Conservation (phyloP, 23 red algal genomes). For the Agarophyton chilense region DNA sequence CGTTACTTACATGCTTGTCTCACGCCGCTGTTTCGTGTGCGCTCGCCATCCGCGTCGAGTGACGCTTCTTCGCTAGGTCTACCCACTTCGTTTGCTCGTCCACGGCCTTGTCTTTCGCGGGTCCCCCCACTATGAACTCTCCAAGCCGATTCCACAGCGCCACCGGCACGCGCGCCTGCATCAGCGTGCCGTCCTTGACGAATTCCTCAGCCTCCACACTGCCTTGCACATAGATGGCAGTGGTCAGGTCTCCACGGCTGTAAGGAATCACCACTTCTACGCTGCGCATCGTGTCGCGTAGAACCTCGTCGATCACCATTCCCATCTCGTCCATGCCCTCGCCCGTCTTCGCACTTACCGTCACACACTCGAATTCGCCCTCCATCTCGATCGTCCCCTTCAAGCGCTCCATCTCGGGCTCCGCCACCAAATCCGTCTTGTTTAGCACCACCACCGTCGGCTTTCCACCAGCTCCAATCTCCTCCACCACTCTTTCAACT, state of each 20-base stretch:
- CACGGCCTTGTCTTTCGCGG: not conserved
- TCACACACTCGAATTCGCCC: constrained; percentile 16
- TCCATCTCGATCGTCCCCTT: not conserved
- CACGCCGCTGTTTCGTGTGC: not conserved
- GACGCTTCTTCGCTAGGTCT: constrained; percentile 66
- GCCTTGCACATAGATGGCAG: constrained; percentile 73
- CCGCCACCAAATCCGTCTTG: constrained; percentile 86
- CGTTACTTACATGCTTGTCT: too few species aligned
- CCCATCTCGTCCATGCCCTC: constrained; percentile 75
- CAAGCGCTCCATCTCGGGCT: not conserved
- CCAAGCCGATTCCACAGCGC: constrained; percentile 53
- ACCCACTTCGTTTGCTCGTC: constrained; percentile 57
- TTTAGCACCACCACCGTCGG: constrained; percentile 85
- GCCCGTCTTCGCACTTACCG: constrained; percentile 75
- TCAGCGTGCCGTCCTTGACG: constrained; percentile 66
- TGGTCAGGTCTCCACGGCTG: constrained; percentile 67
- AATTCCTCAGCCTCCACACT: constrained; percentile 66
- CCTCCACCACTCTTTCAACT: constrained; percentile 76
- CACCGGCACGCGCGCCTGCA: constrained; percentile 70
- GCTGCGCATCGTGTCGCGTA: constrained; percentile 59
- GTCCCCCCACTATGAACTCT: constrained; percentile 4
- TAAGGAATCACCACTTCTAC: constrained; percentile 89
- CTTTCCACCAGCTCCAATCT: constrained; percentile 78
- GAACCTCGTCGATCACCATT: constrained; percentile 60
- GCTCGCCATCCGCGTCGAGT: not conserved